phyloP scores from a whole-genome alignment of 768 basidiomycete species.

The Boletus insuetus region DNA sequence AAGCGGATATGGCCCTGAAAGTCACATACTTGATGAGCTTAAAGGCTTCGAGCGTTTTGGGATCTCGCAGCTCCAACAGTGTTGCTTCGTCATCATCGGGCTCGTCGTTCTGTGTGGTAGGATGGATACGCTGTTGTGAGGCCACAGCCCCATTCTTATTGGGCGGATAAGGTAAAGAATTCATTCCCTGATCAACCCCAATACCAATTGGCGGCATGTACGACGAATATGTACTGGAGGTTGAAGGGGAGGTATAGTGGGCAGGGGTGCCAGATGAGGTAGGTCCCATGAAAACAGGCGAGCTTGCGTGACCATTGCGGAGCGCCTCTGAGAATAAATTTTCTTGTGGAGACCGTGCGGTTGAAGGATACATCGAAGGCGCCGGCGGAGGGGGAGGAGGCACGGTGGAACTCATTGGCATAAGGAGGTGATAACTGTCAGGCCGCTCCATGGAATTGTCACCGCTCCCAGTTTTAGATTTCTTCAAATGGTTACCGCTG shows the following conservation, averaged over 20 bases:
- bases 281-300: constrained; percentile 61
- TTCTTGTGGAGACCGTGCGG: constrained; percentile 44
- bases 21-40: constrained; percentile 71
- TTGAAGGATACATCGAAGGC: constrained; percentile 44
- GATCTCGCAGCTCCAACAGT: constrained; percentile 41
- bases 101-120: constrained; percentile 36
- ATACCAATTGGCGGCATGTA: constrained; percentile 61
- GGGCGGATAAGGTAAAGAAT: constrained; percentile 48
- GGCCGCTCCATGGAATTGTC: constrained; percentile 42
- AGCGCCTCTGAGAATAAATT: constrained; percentile 62
- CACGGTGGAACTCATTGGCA: constrained; percentile 47
- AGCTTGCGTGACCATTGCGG: constrained; percentile 45
- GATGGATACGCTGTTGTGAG: constrained; percentile 25
- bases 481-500: constrained; percentile 44
- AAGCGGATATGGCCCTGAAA: not conserved
- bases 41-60: constrained; percentile 74
- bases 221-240: constrained; percentile 32
- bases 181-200: constrained; percentile 52
- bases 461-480: constrained; percentile 39
- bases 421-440: constrained; percentile 53
- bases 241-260: constrained; percentile 43
- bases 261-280: constrained; percentile 39
- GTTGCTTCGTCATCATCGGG: constrained; percentile 54
- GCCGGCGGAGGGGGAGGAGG: constrained; percentile 31
- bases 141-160: constrained; percentile 26